These are phyloP conservation scores for Urochloa ruziziensis DNA, from an alignment of 176 grass and related monocot species.

Conservation along the genomic window DNA sequence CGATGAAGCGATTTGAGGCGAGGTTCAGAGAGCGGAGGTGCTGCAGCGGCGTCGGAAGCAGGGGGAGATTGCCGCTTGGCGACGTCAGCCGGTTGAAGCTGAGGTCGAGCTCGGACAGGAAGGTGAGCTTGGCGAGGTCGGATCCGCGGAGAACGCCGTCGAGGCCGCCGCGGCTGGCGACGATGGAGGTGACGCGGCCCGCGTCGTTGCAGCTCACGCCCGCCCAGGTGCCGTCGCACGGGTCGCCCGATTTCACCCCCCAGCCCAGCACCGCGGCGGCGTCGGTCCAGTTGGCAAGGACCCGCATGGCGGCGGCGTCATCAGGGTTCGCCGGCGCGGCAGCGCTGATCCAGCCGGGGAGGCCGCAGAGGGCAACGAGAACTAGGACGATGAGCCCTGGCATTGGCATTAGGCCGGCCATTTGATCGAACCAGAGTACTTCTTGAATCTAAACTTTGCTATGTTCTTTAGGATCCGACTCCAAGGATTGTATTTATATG, in stretches of 20 bases:
- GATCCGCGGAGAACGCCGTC: not conserved
- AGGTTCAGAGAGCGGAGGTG: not conserved
- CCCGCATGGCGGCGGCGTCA: not conserved
- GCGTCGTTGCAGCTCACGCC: not conserved
- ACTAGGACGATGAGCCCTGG: not conserved
- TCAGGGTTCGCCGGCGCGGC: not conserved
- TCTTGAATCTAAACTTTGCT: not conserved
- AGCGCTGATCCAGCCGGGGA: not conserved
- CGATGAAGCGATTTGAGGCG: not conserved
- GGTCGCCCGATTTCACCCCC: not conserved
- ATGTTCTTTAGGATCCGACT: not conserved
- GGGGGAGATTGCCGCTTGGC: not conserved
- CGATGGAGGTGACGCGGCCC: conserved; percentile 2
- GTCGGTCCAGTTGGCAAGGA: not conserved
- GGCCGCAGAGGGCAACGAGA: not conserved
- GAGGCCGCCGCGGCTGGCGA: not conserved
- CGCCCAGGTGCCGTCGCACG: not conserved
- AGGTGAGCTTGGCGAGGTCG: not conserved
- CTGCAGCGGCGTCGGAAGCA: conserved; percentile 4
- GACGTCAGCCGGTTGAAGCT: not conserved
- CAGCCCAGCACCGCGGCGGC: not conserved
- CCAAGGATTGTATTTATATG: not conserved
- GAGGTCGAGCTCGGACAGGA: not conserved
- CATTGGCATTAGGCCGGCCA: not conserved
- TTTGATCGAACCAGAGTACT: not conserved